Conservation (phyloP, 768 basidiomycete species). For the Hortiboletus flavorubellus region DNA sequence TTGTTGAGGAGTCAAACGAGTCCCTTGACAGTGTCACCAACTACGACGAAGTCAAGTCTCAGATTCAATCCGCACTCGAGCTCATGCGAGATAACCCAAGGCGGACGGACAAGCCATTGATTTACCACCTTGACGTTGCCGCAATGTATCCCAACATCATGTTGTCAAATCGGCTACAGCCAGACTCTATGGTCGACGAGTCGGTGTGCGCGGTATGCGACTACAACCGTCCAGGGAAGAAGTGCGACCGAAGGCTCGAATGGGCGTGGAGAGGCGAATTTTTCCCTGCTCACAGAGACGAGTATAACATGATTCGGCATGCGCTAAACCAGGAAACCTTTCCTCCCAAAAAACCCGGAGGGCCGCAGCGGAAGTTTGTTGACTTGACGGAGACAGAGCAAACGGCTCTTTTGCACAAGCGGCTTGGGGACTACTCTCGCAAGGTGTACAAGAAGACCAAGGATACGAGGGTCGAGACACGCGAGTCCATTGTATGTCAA, state of each 20-base stretch:
- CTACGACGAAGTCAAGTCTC: constrained; percentile 86
- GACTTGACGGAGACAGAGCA: constrained; percentile 86
- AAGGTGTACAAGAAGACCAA: constrained; percentile 99
- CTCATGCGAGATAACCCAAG: constrained; percentile 88
- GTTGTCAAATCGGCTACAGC: constrained; percentile 98
- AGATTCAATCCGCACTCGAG: constrained; percentile 78
- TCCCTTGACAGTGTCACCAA: constrained; percentile 85
- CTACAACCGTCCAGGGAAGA: constrained; percentile 94
- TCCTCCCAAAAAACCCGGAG: constrained; percentile 73
- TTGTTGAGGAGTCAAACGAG: constrained; percentile 78
- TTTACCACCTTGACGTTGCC: constrained; percentile 98
- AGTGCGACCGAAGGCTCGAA: constrained; percentile 87
- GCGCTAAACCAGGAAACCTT: constrained; percentile 94
- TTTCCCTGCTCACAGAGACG: constrained; percentile 95
- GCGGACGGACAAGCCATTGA: constrained; percentile 87
- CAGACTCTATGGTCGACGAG: constrained; percentile 97
- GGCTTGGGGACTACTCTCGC: constrained; percentile 95
- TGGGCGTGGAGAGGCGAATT: constrained; percentile 99
- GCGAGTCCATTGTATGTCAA: constrained; percentile 95
- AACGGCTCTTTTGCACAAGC: constrained; percentile 90
- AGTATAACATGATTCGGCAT: constrained; percentile 98
- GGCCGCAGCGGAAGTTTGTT: constrained; percentile 72
- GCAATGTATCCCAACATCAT: constrained; percentile 99
- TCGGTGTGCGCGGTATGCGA: constrained; percentile 97
- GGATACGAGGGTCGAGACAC: constrained; percentile 92